Conservation (phyloP, 2,329 filamentous ascomycete genomes). For the Aspergillus jensenii region DNA sequence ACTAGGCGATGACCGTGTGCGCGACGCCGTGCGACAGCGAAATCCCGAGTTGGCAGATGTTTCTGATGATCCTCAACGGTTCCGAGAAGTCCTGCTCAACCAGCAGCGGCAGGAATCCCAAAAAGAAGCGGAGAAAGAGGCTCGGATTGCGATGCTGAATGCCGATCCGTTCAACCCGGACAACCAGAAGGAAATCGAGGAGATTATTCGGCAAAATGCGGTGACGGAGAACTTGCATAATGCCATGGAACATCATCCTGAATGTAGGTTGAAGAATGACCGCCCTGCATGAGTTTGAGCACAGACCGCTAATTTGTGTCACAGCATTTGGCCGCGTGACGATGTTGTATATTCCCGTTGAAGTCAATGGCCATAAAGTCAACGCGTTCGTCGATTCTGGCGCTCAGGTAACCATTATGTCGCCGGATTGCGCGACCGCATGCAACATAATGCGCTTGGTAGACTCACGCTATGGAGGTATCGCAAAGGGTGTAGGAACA, state of each 20-base stretch:
- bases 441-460: conserved; percentile 97
- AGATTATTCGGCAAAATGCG: conserved; percentile 92
- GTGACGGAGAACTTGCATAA: conserved; percentile 96
- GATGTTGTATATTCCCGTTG: conserved; percentile 93
- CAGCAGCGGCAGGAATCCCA: conserved; percentile 70
- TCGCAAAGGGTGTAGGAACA: conserved; percentile 91
- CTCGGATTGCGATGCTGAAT: conserved; percentile 81
- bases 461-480: conserved; percentile 85
- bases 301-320: conserved; percentile 7
- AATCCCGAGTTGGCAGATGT: conserved; percentile 76
- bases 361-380: conserved; percentile 88
- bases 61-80: conserved; percentile 72
- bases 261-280: conserved; percentile 62
- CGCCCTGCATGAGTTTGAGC: neutral
- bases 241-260: conserved; percentile 95
- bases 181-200: conserved; percentile 87
- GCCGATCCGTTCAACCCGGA: conserved; percentile 93
- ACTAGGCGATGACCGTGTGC: conserved; percentile 72
- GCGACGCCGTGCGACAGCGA: conserved; percentile 68
- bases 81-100: conserved; percentile 69
- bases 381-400: conserved; percentile 98
- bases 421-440: conserved; percentile 81
- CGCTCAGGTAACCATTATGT: conserved; percentile 98
- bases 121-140: conserved; percentile 73
- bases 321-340: conserved; percentile 90